Percentiles rank a stretch among this genome's conserved stretches.
Evolutionary conservation across 192 early-diverging fungal genomes (phyloP).

Genomic region (Backusella morwellensis): DNA sequence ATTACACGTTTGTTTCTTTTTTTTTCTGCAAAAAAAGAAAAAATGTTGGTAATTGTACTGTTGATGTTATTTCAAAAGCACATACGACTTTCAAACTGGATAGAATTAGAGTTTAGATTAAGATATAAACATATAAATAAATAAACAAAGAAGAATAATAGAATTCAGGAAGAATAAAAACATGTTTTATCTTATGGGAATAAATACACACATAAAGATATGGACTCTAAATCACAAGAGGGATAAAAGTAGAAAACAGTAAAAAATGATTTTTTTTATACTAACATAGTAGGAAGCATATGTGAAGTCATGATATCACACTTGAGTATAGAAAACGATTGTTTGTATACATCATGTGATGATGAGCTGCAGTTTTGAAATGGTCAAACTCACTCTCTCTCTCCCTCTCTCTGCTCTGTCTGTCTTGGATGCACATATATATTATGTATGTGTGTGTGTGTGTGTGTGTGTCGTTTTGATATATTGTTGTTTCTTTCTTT

Average conservation of each 20-base stretch:
- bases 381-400: not conserved
- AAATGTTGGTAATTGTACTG: not conserved
- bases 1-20: not conserved
- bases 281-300: not conserved
- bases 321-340: not conserved
- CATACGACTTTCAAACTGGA: not conserved
- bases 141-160: not conserved
- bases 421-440: not conserved
- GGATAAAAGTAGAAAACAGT: not conserved
- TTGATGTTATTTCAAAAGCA: not conserved
- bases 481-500: not conserved
- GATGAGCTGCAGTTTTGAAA: not conserved
- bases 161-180: not conserved
- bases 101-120: not conserved
- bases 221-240: not conserved
- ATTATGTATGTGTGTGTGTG: not conserved
- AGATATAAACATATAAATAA: not conserved
- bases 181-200: not conserved
- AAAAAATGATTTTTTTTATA: not conserved
- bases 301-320: conserved; percentile 1
- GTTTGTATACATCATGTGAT: conserved; percentile 4
- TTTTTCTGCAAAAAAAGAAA: not conserved
- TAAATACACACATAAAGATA: not conserved
- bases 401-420: not conserved
- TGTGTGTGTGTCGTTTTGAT: not conserved